Conservation (phyloP, 2,329 filamentous ascomycete species). For the Clonostachys rhizophaga region DNA sequence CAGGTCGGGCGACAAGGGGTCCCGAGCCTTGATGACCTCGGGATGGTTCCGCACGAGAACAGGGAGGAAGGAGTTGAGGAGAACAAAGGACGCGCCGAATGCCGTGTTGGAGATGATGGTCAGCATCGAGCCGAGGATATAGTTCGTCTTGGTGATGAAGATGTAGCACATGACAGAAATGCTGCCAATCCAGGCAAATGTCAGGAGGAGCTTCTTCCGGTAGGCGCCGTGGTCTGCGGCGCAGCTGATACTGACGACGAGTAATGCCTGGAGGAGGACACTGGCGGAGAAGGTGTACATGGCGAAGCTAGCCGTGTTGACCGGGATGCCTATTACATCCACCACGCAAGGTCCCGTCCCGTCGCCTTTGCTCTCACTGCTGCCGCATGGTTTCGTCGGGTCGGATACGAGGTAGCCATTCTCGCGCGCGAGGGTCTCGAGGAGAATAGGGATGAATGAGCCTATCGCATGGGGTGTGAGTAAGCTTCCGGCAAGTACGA, state of each 20-base stretch:
- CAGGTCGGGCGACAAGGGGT: conserved; percentile 18
- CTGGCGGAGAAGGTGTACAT: conserved; percentile 98
- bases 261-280: conserved; percentile 79
- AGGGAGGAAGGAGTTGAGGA: conserved; percentile 92
- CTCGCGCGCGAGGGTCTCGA: conserved; percentile 90
- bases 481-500: too few species aligned
- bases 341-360: conserved; percentile 73
- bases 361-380: conserved; percentile 49
- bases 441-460: conserved; percentile 91
- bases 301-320: conserved; percentile 95
- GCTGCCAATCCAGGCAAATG: conserved; percentile 81
- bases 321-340: conserved; percentile 72
- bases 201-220: conserved; percentile 80
- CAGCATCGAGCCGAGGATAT: conserved; percentile 75
- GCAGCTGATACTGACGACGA: conserved; percentile 95
- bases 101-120: conserved; percentile 91
- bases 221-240: conserved; percentile 92
- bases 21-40: conserved; percentile 25
- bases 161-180: conserved; percentile 86
- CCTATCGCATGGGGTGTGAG: conserved; percentile 38
- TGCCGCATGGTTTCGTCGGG: conserved; percentile 67
- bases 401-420: conserved; percentile 84
- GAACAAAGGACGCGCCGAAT: conserved; percentile 90
- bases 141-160: conserved; percentile 68
- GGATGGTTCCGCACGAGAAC: conserved; percentile 86